Base-by-base conservation (phyloP, 441 rosid species). In the Bocquillonia castaneifolia region DNA sequence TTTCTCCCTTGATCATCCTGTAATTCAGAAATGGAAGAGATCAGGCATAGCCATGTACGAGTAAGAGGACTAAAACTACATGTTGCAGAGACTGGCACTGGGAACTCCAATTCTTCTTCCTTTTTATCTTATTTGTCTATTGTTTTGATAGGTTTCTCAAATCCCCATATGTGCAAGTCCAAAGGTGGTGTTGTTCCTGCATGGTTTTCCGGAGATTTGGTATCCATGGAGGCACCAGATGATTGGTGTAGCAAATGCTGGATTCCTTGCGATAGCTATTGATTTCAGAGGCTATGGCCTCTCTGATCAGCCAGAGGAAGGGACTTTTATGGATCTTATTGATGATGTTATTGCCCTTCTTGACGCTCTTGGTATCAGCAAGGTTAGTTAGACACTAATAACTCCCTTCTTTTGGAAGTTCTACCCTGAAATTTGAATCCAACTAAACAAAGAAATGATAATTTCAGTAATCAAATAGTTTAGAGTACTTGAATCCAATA, bases 41-140 rank as follows among this genome's bases (percentile, higher is more conserved):
- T 84, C 65, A 72, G 74, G 66, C 87, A 84, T 68, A 60, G 28
- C 57, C 77, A 74, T 66, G 76, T 83, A 6, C 66, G 69, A 50
- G 82, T 77, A 1, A 54, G 78, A 65, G 87, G 83, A 26, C 64
- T 77, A 5, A 77, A 81, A 47, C 77, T 83, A 36, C 87, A 83
- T 63, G 76, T 77, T 3, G 87, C 85, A 17, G 80, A 77, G 59
- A 66, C 63, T 48, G 84, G 84, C 50, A 52, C 74, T 9, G 84
- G 85, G 79, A 65, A 1, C 40, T 10, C n/a, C 17, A 1, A 23
- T 18, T 25, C 22, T 3, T 36, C 5, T 20, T 53, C 6, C 13
- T 6, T 2, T 1, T 62, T 23, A 7, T 54, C 22, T 10, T n/a
- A 4, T 23, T 20, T 7, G 1, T 53, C 31, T 6, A 8, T 5